A percentile compares a stretch with the other conserved stretches of the same genome.
Conservation (phyloP, 2,329 filamentous ascomycete species). For the Gaeumannomyces tritici region DNA sequence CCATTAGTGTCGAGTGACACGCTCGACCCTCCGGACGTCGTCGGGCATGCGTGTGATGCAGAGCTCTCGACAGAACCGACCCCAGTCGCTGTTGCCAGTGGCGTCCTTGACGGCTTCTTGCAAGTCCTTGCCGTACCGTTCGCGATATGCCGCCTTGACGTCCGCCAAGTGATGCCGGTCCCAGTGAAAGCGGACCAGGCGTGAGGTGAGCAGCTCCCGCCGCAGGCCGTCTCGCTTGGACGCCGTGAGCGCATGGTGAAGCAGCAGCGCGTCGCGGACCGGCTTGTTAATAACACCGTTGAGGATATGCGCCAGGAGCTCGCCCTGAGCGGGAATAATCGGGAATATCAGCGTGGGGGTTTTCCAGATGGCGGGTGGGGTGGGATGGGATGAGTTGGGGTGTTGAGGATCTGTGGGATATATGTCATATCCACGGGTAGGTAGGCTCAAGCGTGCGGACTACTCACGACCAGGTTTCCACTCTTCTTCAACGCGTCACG, state of each 20-base stretch:
- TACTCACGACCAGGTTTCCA: slow-evolving; percentile 80
- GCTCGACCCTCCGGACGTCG: slow-evolving; percentile 44
- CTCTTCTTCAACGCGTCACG: slow-evolving; percentile 81
- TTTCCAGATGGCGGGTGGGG: background rate
- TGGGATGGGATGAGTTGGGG: background rate
- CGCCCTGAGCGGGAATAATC: slow-evolving; percentile 51
- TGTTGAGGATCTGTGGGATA: background rate
- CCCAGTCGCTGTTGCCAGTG: slow-evolving; percentile 62
- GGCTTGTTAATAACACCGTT: slow-evolving; percentile 96
- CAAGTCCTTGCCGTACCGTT: slow-evolving; percentile 65
- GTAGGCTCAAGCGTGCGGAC: background rate
- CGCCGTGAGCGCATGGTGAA: slow-evolving; percentile 80
- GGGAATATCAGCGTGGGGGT: background rate
- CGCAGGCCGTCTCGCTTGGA: slow-evolving; percentile 62
- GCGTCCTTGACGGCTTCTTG: slow-evolving; percentile 71
- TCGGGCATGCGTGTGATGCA: slow-evolving; percentile 53
- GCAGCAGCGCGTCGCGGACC: slow-evolving; percentile 80
- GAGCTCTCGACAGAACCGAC: slow-evolving; percentile 64
- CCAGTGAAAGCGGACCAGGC: slow-evolving; percentile 88
- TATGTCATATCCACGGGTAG: too few relatives aligned
- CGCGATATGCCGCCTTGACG: slow-evolving; percentile 71
- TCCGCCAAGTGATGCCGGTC: slow-evolving; percentile 71
- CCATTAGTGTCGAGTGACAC: slow-evolving; percentile 7
- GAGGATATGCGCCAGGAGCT: slow-evolving; percentile 87
- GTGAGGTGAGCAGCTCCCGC: slow-evolving; percentile 77